Base-by-base conservation (phyloP, 192 early-diverging fungal species). In the Coemansia sp. region DNA sequence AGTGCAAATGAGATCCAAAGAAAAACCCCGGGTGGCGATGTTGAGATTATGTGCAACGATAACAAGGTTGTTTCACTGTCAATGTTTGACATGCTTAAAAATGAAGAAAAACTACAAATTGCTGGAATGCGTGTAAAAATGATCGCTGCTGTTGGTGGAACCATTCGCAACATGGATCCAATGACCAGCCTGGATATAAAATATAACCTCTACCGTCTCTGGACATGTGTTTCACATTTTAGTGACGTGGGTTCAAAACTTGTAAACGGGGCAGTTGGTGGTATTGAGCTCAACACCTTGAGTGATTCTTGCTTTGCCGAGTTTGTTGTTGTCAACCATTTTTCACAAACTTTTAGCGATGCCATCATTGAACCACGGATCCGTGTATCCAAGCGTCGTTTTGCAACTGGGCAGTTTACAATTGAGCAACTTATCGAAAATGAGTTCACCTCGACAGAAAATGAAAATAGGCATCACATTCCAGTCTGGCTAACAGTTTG, bases 151-250 rank as follows among this genome's bases (percentile, higher is more conserved):
- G 68, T 67, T 0, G 73, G 73, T 25, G 73, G 73, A 0, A 43
- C 69, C 0, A 52, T 77, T 1, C 64, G 73, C 7, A 70, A 30
- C 12, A 33, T n/a, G 12, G 19, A 40, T n/a, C 33, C 60, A 1
- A 17, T 34, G 21, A 56, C 59, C 19, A 8, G 25, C 21, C 24
- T 63, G 18, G 73, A 76, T 19, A 59, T 62, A 12, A 64, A 65
- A 52, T 76, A 76, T 52, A 62, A 76, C 2, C 15, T 76, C 59
- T 76, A 76, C 25, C 51, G 73, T 6, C 56, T 76, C 18, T 76
- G 73, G 73, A 76, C 73, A 4, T 76, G 73, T n/a, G 63, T 76
- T 1, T 56, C 73, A 0, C 43, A 58, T 0, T 43, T 76, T 2
- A 19, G 21, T 0, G 56, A 69, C 19, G 44, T 69, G 0, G 30